phyloP scores from a whole-genome alignment of 2,329 filamentous ascomycete species.

The Penicillium sp. region DNA sequence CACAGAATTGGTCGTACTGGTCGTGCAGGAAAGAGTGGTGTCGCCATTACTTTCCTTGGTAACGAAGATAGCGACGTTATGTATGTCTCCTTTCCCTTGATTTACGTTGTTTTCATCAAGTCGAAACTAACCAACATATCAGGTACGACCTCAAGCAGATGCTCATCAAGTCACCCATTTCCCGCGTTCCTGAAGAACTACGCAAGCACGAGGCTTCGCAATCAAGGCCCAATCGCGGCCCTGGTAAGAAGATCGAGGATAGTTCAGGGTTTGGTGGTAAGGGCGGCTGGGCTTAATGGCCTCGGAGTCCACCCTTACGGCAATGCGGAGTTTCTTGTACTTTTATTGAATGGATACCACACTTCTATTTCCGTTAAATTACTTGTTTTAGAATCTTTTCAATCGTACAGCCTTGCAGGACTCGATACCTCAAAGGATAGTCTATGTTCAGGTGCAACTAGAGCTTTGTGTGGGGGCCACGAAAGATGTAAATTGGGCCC shows the following conservation, averaged over 20 bases:
- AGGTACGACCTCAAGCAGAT: conserved; percentile 89
- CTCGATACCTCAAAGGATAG: too few species aligned
- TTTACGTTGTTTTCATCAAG: neutral
- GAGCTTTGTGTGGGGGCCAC: too few species aligned
- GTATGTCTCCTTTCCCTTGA: conserved; percentile 47
- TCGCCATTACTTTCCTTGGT: conserved; percentile 92
- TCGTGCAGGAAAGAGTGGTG: conserved; percentile 94
- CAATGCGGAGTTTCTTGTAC: neutral
- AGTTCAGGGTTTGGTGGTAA: conserved; percentile 39
- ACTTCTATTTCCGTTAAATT: neutral
- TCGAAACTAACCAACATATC: conserved; percentile 16
- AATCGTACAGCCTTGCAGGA: too few species aligned
- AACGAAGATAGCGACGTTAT: conserved; percentile 85
- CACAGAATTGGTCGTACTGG: conserved; percentile 96
- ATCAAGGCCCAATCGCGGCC: conserved; percentile 63
- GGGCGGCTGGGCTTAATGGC: conserved; percentile 31
- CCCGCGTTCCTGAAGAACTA: conserved; percentile 86
- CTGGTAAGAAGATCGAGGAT: conserved; percentile 51
- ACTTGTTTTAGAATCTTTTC: neutral
- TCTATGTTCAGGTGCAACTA: too few species aligned
- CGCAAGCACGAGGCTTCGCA: conserved; percentile 89
- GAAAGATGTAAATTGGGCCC: too few species aligned
- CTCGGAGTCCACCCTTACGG: neutral
- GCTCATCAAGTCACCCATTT: conserved; percentile 84
- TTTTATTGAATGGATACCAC: neutral